phyloP scores from a whole-genome alignment of 1,284 basidiomycete species.

The Fistulinella cinereoalba region DNA sequence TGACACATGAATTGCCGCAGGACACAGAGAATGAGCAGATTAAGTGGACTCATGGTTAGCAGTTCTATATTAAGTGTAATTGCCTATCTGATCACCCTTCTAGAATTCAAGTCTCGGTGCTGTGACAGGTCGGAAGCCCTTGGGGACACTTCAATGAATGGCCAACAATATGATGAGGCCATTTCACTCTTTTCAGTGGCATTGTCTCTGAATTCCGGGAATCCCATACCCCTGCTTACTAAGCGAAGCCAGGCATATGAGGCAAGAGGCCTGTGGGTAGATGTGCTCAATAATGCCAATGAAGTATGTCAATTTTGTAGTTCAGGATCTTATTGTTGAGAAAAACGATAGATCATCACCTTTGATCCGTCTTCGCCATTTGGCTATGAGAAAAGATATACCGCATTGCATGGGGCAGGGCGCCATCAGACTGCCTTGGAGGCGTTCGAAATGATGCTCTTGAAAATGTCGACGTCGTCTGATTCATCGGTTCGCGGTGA shows the following conservation, averaged over 20 bases:
- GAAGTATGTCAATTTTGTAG: neutral
- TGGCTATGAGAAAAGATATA: neutral
- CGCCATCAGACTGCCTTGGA: neutral
- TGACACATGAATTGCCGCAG: neutral
- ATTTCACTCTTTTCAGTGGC: neutral
- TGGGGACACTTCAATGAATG: neutral
- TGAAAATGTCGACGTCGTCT: neutral
- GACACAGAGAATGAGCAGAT: neutral
- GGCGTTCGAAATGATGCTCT: conserved; percentile 1
- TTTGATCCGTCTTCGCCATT: neutral
- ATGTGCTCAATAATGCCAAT: neutral
- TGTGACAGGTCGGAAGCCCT: neutral
- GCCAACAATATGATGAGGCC: neutral
- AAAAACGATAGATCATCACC: neutral
- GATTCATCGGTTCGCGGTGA: neutral
- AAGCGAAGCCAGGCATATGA: neutral
- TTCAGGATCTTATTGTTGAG: no score
- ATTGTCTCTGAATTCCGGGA: neutral
- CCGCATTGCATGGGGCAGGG: neutral
- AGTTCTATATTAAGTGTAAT: neutral
- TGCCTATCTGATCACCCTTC: neutral
- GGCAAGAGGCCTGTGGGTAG: neutral
- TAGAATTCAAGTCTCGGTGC: neutral
- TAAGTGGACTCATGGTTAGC: neutral
- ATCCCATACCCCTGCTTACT: neutral